Base-by-base conservation (phyloP, 2,329 filamentous ascomycete genomes). In the Fusarium guadeloupense region DNA sequence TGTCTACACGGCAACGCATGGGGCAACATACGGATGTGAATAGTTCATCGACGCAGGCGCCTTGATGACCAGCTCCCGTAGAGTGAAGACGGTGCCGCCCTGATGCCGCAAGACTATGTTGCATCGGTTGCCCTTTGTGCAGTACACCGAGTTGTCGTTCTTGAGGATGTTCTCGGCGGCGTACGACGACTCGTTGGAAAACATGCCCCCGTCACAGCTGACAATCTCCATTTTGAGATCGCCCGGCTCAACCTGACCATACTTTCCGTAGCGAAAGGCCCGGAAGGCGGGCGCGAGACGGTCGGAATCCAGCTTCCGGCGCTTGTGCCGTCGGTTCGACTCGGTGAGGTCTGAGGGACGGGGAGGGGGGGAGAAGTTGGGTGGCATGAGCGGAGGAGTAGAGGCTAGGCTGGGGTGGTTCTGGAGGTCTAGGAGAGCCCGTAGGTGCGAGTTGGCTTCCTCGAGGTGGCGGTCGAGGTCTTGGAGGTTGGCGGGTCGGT, bases 11-110 rank as follows among this genome's bases (percentile, higher is more conserved):
- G 39, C 19, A 33, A 35, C 31, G 28, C 35, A 57, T 39, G 30
- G 37, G 39, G 37, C 54, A 35, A 85, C 91, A 76, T 86, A 96
- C 91, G 93, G 93, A 67, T 92, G 89, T 57, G 92, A 93, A 75
- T 93, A 97, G 47, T 91, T 91, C 63, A 73, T 74, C 37, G 84
- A 80, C 30, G 87, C 86, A 1, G 94, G 94, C 9, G 91, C 92
- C 73, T 92, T 93, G 75, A 98, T 96, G 62, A 96, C 83, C 43
- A 98, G 78, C 76, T 94, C 94, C 67, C 92, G 90, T 50, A 98
- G 77, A 49, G 85, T 91, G 70, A 98, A 98, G 1, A 90, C 86
- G 3, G 90, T 89, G 31, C 87, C 87, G 38, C 91, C 92, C 64
- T 90, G 87, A 73, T 98, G 94, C 54, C 87, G 86, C 52, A 98